Base-by-base conservation (phyloP, 2,329 filamentous ascomycete species). In the Penicillium sp. region DNA sequence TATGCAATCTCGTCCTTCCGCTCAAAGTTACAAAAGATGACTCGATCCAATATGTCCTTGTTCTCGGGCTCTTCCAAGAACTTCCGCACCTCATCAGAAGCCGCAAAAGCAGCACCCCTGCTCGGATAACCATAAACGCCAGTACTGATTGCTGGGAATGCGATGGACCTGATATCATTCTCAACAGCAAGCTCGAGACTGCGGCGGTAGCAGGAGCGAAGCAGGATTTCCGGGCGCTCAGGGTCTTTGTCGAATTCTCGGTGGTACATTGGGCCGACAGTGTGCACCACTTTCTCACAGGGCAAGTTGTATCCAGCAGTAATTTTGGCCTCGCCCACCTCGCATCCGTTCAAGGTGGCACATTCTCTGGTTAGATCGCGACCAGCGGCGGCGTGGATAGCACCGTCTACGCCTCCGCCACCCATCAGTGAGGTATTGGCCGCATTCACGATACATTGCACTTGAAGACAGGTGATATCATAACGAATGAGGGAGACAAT, bases 401-500 rank as follows among this genome's bases (percentile, higher is more conserved):
- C 90, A 41, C 89, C 90, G 70, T 93, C 89, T 16, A 98, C 92
- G 37, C 95, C 95, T n/a, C 92, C 92, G 54, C 95, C 95, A 55
- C 93, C 92, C 0, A 90, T 82, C 0, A 98, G 85, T 1, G 83
- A 83, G 10, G 77, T 78, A 75, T 98, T 98, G 46, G 95, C 94
- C 1, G 95, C 94, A 74, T 98, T 98, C 74, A 98, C 93, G 66
- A 97, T 95, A 63, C 89, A 89, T 70, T 92, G 91, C 47, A 92
- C 83, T 35, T 82, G 74, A 4, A 98, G 85, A 14, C 82, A 87
- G 14, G 93, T 97, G 75, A 98, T 96, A 74, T 96, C 92, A 66
- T 86, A 85, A 57, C 85, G 84, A 64, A 92, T 82, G 39, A 94
- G 78, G 47, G 85, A 85, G 68, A 97, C 82, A n/a, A 59, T 73